Evolutionary conservation across 345 rosid species (phyloP), one percentile per base, ranked within the genome.

Genomic region (Gossypium stocksii): DNA sequence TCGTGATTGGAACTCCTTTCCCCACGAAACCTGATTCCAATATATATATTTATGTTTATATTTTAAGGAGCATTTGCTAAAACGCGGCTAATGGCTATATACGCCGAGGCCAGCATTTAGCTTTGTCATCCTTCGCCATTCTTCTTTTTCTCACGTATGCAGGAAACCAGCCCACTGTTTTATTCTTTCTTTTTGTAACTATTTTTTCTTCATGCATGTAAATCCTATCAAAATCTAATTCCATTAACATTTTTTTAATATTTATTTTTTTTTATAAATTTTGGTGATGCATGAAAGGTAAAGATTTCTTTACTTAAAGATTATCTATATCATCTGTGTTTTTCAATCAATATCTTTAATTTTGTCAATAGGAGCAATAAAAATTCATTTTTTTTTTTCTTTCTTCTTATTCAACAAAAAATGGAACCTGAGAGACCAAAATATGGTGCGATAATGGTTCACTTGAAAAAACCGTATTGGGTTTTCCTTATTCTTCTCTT

Each of bases 401-500:
- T 22, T 16, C 11, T n/a, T 20, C 34, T 46, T 34, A 8, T 29
- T 49, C 41, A 38, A 71, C 25, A 15, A 53, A 22, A 74, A 20
- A 90, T 89, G 97, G 93, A 85, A 68, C 72, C 85, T 17, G 79
- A 85, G 68, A 86, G 84, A 54, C 79, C 79, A 5, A 66, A 71
- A 25, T 59, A n/a, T 51, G 65, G 74, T 57, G 63, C 72, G 0
- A 57, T 77, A 46, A 54, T 73, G 43, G 77, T 73, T 25, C 59
- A 49, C 74, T 63, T 83, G 19, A 58, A 73, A 63, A 80, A 81
- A 65, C 85, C 93, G 5, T 84, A 89, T 3, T 82, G 87, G 87
- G 81, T 89, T n/a, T 65, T 80, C 20, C 77, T 89, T 67, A 70
- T 90, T 73, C 80, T 94, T 57, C 65, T 85, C 57, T 78, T 88